Conservation (phyloP, 1,284 basidiomycete genomes). For the Marasmius fiardii region DNA sequence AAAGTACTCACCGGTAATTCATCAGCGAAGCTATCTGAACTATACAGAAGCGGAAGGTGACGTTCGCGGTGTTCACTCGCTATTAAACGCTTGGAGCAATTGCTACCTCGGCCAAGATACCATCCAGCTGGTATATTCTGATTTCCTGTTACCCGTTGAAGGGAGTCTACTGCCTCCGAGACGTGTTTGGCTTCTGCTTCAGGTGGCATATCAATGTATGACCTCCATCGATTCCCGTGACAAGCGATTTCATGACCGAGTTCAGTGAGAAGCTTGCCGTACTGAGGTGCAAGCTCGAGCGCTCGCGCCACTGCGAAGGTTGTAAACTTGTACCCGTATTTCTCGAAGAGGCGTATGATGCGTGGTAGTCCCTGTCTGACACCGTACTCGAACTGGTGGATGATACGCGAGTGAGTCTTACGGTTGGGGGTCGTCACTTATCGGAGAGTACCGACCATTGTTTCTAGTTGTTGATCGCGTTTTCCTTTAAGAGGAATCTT, state of each 20-base stretch:
- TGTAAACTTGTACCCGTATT: constrained; percentile 7
- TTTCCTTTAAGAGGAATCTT: constrained; percentile 5
- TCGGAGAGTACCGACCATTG: neutral
- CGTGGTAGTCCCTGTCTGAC: constrained; percentile 5
- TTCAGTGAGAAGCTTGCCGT: constrained; percentile 3
- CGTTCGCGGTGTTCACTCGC: constrained; percentile 6
- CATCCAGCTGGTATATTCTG: constrained; percentile 4
- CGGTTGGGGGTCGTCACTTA: neutral
- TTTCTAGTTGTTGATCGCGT: constrained; percentile 9
- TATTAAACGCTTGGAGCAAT: neutral
- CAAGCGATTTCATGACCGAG: constrained; percentile 7
- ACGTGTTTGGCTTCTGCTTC: constrained; percentile 7
- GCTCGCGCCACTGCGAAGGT: constrained; percentile 4
- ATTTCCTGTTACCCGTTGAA: constrained; percentile 6
- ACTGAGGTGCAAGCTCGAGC: constrained; percentile 5
- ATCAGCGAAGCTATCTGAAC: constrained; percentile 7
- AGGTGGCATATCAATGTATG: constrained; percentile 3
- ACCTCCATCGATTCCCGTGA: constrained; percentile 3
- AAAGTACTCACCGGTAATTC: constrained; percentile 2
- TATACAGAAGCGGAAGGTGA: constrained; percentile 6
- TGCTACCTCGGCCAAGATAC: constrained; percentile 5
- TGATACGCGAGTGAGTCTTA: neutral
- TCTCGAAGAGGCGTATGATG: constrained; percentile 7
- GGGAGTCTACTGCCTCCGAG: constrained; percentile 5
- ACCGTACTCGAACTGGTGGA: constrained; percentile 9